Evolutionary conservation across 495 filamentous ascomycete species (phyloP).

Genomic region (Lineolata rhizophorae): DNA sequence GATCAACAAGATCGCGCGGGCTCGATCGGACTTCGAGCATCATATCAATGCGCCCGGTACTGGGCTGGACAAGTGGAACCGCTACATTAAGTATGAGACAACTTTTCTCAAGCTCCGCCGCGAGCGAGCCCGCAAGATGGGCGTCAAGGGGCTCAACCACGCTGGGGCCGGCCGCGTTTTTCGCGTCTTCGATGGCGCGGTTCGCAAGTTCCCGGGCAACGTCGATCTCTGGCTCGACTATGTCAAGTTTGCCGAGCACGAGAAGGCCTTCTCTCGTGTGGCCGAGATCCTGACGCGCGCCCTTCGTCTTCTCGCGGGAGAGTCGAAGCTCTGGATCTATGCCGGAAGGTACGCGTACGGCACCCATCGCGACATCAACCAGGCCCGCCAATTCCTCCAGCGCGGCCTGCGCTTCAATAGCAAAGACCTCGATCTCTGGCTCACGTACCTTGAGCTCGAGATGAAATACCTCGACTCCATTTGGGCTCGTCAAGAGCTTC

Average conservation of each 20-base stretch:
- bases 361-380: slow-evolving; percentile 59
- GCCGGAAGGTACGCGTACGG: slow-evolving; percentile 61
- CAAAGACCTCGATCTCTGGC: slow-evolving; percentile 46
- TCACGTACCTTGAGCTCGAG: slow-evolving; percentile 80
- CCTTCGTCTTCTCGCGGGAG: slow-evolving; percentile 65
- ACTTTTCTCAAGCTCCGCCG: slow-evolving; percentile 63
- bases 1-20: slow-evolving; percentile 66
- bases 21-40: slow-evolving; percentile 86
- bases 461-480: slow-evolving; percentile 77
- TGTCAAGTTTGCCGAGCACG: slow-evolving; percentile 53
- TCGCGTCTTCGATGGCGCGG: slow-evolving; percentile 70
- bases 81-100: slow-evolving; percentile 80
- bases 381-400: slow-evolving; percentile 70
- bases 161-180: slow-evolving; percentile 65
- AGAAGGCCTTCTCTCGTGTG: slow-evolving; percentile 63
- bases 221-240: slow-evolving; percentile 81
- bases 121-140: slow-evolving; percentile 61
- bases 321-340: slow-evolving; percentile 68
- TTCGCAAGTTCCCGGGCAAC: slow-evolving; percentile 65
- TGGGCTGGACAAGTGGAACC: slow-evolving; percentile 51
- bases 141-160: slow-evolving; percentile 38
- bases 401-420: slow-evolving; percentile 75
- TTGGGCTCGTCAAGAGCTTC: no score
- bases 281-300: slow-evolving; percentile 52
- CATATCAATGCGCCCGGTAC: slow-evolving; percentile 62